Evolutionary conservation across 1,139 yeast species (phyloP).

Genomic region (Entelexis sorbosivorans): DNA sequence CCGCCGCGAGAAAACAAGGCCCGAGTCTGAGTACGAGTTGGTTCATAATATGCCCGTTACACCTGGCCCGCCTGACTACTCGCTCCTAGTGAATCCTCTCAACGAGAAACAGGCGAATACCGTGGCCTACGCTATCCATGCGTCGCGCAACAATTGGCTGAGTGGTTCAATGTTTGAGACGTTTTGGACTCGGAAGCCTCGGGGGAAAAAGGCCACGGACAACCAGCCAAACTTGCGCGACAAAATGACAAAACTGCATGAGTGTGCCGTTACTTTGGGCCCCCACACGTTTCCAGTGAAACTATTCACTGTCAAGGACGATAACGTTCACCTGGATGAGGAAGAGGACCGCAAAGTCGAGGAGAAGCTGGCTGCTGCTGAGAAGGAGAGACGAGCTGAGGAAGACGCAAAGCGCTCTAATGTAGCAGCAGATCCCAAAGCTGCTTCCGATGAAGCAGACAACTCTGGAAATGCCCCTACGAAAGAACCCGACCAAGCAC

Average conservation of each 20-base stretch:
- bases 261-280: constrained; percentile 59
- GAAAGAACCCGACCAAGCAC: too few relatives aligned
- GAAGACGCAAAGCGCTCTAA: neutral
- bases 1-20: constrained; percentile 28
- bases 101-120: constrained; percentile 59
- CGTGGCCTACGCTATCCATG: constrained; percentile 48
- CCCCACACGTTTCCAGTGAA: constrained; percentile 75
- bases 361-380: constrained; percentile 8
- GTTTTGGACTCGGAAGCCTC: constrained; percentile 56
- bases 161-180: constrained; percentile 64
- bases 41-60: constrained; percentile 66
- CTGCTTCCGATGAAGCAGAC: neutral
- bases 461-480: too few relatives aligned
- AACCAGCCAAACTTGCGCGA: constrained; percentile 52
- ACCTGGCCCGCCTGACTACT: constrained; percentile 48
- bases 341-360: constrained; percentile 32
- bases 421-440: neutral
- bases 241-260: constrained; percentile 80
- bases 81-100: constrained; percentile 51
- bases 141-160: constrained; percentile 65
- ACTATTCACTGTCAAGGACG: constrained; percentile 74
- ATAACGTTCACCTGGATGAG: constrained; percentile 36
- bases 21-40: constrained; percentile 56
- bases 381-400: constrained; percentile 13
- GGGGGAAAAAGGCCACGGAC: constrained; percentile 42